Conservation (phyloP, 352 stramenopile species). For the Phytopythium sindhum region DNA sequence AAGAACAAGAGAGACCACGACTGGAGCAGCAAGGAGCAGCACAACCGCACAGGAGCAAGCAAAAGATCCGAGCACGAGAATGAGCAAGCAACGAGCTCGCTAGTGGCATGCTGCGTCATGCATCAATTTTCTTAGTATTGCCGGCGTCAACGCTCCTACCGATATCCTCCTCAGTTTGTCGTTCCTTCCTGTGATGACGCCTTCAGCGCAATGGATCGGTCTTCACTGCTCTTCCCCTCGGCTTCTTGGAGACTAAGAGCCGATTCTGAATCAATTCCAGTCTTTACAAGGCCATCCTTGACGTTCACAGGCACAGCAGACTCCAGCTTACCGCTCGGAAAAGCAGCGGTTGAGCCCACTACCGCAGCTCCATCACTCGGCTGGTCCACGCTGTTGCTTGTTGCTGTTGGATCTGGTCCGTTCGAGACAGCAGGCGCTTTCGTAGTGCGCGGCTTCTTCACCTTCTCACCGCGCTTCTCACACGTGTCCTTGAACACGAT, state of each 20-base stretch:
- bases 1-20: no score
- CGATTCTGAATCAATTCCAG: background rate
- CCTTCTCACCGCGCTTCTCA: conserved; percentile 54
- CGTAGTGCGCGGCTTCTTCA: conserved; percentile 38
- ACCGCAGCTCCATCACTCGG: background rate
- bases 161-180: background rate
- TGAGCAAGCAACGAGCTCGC: no score
- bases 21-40: no score
- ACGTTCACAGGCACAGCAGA: background rate
- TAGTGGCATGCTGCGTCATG: no score
- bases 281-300: background rate
- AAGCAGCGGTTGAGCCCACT: background rate
- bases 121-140: no score
- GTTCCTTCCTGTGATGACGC: background rate
- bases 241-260: background rate
- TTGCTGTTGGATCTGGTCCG: background rate
- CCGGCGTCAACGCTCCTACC: no score
- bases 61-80: no score
- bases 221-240: background rate
- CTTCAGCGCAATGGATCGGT: background rate
- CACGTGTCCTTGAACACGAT: conserved; percentile 55
- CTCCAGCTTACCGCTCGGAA: background rate
- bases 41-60: no score
- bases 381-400: background rate
- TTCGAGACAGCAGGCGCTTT: conserved; percentile 10